A percentile compares a stretch with the other conserved stretches of the same genome.
These are phyloP conservation scores for Trichocladium antarcticum DNA, from an alignment of 495 filamentous ascomycete genomes.

Conservation along the genomic window DNA sequence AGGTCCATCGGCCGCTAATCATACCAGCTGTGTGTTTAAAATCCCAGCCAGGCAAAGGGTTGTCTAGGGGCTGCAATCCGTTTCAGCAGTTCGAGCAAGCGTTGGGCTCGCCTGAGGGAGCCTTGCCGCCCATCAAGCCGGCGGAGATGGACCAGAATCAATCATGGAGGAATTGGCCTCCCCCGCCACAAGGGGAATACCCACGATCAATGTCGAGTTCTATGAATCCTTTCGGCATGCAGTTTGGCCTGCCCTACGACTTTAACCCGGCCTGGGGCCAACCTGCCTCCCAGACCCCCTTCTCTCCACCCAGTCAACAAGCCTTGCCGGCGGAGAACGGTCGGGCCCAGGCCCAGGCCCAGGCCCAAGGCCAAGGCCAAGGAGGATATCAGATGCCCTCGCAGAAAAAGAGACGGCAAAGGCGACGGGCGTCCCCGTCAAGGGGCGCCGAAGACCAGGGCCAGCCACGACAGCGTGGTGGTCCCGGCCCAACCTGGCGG, in stretches of 20 bases:
- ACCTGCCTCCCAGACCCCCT: neutral
- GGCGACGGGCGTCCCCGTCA: neutral
- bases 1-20: neutral
- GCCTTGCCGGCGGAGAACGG: neutral
- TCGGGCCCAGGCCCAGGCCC: neutral
- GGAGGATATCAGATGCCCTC: neutral
- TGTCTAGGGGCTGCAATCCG: neutral
- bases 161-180: slow-evolving; percentile 1
- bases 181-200: neutral
- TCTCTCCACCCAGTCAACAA: neutral
- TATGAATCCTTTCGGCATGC: slow-evolving; percentile 1
- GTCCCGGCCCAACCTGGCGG: neutral
- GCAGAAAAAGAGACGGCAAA: neutral
- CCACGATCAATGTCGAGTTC: neutral
- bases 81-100: neutral
- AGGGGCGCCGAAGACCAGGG: no score
- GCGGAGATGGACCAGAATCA: neutral
- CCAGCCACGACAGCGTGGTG: neutral
- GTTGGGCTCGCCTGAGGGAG: neutral
- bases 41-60: neutral
- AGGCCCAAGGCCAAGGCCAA: neutral
- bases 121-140: neutral
- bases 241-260: neutral
- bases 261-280: neutral
- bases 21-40: neutral